Evolutionary conservation across 2,329 filamentous ascomycete species (phyloP), one percentile per base, ranked within the genome.

Genomic region (Botrytis byssoidea): DNA sequence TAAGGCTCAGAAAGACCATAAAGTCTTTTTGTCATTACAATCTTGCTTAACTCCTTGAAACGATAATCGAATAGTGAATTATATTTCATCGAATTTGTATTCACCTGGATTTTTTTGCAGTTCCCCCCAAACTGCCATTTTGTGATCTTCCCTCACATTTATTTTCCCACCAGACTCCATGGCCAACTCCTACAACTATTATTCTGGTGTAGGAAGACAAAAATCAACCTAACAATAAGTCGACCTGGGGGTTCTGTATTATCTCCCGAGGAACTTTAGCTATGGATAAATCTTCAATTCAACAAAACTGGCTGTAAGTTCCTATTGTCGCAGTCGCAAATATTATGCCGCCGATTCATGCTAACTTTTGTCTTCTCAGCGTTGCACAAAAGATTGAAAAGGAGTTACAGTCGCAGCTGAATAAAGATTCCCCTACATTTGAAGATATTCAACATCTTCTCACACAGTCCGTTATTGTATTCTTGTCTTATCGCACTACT

Each of bases 301-400:
- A 85, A 81, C 83, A 86, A 81, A 84, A 85, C 80, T 87, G 85
- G 84, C 83, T 84, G 88, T 89, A 80, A 80, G 84, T 83, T 25
- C 61, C 14, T 57, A 67, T 60, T 40, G 44, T 65, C 40, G 70
- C 64, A 51, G 60, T 75, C 57, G 42, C 35, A n/a, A 20, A 6
- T 35, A 48, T 69, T 44, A 72, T 14, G 6, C 51, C 55, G 65
- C 20, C 46, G 16, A 40, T 55, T 40, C 68, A 68, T 37, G 70
- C 78, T 79, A 73, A 80, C 72, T 55, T 46, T 40, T 25, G 29
- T 44, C 46, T 25, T 71, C 48, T 25, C 72, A 84, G 82, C 75
- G 77, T 81, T 79, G 85, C 84, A 75, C 82, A 82, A 79, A 81
- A 83, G 74, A 83, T 85, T 74, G 86, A 88, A 80, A 83, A 82